Base-by-base conservation (phyloP, 345 rosid genomes). In the Turritis glabra region DNA sequence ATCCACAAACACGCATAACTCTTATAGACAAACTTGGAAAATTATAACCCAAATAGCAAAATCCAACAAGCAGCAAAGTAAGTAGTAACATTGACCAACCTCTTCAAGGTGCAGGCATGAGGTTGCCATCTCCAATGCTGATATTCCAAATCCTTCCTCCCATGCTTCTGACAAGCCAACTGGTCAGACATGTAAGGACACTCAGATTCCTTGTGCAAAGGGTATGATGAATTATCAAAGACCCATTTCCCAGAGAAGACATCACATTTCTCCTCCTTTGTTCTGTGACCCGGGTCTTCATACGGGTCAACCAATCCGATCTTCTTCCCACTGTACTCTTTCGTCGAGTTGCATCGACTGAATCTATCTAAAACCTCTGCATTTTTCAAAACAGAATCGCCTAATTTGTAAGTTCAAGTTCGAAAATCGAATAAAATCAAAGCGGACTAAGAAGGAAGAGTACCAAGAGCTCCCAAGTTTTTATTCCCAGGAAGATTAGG, bases 181-280 rank as follows among this genome's bases (percentile, higher is more conserved):
- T 95, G 99, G 71, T 95, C 99, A 8, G 99, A 95, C 98, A 95
- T 95, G 75, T 95, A 95, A 1, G 97, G 99, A 56, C 99, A 95
- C 6, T 81, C 76, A 21, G 97, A 86, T 80, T 90, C 99, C 17
- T 81, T 78, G 80, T 95, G 90, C n/a, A 89, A 80, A 2, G 98
- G 99, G 73, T 85, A 81, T 11, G 97, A 86, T 11, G 22, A 18
- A 51, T 89, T 88, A 75, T 95, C 99, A 54, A 86, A 85, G 8
- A 92, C 89, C 99, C 99, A 95, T 65, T 78, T 95, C 58, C 99
- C 99, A 0, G 87, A 82, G 66, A 92, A 90, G 69, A 95, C 79
- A 78, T 95, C 92, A 67, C 99, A 95, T 8, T 68, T 81, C 79
- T 87, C 86, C 70, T 73, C 12, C 2, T 64, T 69, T 19, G 79